Conservation (phyloP, 1,139 yeast genomes). For the Suhomyces chickasaworum region DNA sequence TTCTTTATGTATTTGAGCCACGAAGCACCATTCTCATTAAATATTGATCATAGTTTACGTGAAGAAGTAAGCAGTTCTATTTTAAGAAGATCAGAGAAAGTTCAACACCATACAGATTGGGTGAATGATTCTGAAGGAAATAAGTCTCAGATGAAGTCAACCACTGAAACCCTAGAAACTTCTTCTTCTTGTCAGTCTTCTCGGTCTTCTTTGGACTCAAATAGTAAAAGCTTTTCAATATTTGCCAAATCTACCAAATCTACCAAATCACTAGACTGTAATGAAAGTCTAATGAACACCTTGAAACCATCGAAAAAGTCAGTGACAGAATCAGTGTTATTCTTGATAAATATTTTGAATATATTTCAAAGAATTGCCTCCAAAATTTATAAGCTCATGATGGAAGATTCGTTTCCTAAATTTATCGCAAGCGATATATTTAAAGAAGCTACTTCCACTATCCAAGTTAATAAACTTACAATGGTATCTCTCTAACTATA, state of each 20-base stretch:
- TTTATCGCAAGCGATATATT: constrained; percentile 46
- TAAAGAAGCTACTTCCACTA: constrained; percentile 17
- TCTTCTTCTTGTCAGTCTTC: neutral
- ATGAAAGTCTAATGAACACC: neutral
- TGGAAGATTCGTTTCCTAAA: constrained; percentile 72
- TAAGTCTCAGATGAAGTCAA: neutral
- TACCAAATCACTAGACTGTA: neutral
- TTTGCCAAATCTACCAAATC: neutral
- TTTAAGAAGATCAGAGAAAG: constrained; percentile 20
- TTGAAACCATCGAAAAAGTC: constrained; percentile 1
- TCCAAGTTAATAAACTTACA: constrained; percentile 12
- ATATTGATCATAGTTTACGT: constrained; percentile 63
- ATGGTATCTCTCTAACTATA: constrained; percentile 7
- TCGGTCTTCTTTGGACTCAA: neutral
- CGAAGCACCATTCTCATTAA: constrained; percentile 72
- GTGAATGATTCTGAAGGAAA: neutral
- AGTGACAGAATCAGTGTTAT: constrained; percentile 9
- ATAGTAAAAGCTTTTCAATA: neutral
- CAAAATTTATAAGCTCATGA: constrained; percentile 64
- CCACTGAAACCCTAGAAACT: neutral
- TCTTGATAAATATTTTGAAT: neutral
- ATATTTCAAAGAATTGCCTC: constrained; percentile 41
- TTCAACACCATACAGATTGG: neutral
- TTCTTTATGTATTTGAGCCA: constrained; percentile 68
- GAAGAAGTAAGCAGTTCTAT: constrained; percentile 50